These are phyloP conservation scores for Epichloe sibirici DNA, from an alignment of 2,329 filamentous ascomycete species.

Conservation along the genomic window DNA sequence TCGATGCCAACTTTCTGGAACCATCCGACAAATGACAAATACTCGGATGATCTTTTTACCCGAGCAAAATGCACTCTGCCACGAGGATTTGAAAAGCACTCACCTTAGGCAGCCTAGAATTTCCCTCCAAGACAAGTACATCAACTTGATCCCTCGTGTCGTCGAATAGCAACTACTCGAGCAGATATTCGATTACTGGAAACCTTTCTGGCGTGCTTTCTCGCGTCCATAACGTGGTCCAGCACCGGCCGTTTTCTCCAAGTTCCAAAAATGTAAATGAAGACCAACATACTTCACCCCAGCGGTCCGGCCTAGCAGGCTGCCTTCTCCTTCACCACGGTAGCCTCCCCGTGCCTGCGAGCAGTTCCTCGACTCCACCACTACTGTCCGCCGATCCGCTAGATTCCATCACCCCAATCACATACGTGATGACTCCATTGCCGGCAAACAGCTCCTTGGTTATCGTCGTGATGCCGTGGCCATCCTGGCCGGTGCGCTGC, in stretches of 20 bases:
- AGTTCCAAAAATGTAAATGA: too few species aligned
- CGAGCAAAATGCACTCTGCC: constrained; percentile 34
- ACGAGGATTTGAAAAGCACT: constrained; percentile 30
- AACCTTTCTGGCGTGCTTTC: constrained; percentile 43
- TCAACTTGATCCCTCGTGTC: constrained; percentile 27
- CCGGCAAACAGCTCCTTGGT: constrained; percentile 34
- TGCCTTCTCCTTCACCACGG: constrained; percentile 39
- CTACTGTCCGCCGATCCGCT: constrained; percentile 44
- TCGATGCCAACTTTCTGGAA: constrained; percentile 35
- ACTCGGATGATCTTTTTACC: constrained; percentile 26
- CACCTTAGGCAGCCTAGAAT: constrained; percentile 32
- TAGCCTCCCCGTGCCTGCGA: constrained; percentile 43
- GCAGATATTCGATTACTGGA: constrained; percentile 39
- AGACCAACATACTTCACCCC: not conserved
- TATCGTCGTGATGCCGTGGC: constrained; percentile 45
- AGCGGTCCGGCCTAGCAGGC: constrained; percentile 45
- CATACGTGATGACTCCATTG: constrained; percentile 36
- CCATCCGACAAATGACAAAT: constrained; percentile 19
- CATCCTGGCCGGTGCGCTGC: constrained; percentile 41
- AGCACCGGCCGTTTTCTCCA: constrained; percentile 25
- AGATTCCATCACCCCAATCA: constrained; percentile 44
- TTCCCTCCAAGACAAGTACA: constrained; percentile 37
- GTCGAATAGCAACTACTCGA: constrained; percentile 33
- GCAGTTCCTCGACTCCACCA: constrained; percentile 46
- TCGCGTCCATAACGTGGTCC: constrained; percentile 45